These are phyloP conservation scores for Venturia oleaginea DNA, from an alignment of 2,329 filamentous ascomycete genomes.

Conservation along the genomic window DNA sequence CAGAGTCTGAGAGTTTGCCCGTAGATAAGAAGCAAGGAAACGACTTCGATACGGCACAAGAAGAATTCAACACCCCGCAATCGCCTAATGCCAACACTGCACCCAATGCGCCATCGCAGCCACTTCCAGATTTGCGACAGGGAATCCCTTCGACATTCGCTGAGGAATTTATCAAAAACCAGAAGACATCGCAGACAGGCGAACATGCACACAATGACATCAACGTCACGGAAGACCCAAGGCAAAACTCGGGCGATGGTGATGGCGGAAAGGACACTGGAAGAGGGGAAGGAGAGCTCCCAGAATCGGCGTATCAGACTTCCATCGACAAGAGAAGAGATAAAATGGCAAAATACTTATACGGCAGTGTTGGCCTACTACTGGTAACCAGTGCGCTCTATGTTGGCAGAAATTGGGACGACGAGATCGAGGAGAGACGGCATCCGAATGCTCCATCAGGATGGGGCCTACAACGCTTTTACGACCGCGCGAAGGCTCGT, in stretches of 20 bases:
- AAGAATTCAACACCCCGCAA: slow-evolving; percentile 28
- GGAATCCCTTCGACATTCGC: slow-evolving; percentile 88
- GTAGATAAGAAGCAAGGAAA: not conserved
- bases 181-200: slow-evolving; percentile 18
- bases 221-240: slow-evolving; percentile 18
- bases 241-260: slow-evolving; percentile 34
- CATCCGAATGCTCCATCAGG: slow-evolving; percentile 69
- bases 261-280: slow-evolving; percentile 41
- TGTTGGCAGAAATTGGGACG: slow-evolving; percentile 80
- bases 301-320: slow-evolving; percentile 77
- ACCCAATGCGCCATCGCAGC: slow-evolving; percentile 21
- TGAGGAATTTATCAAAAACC: slow-evolving; percentile 53
- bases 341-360: slow-evolving; percentile 66
- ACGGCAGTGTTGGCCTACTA: slow-evolving; percentile 50
- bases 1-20: not conserved
- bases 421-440: slow-evolving; percentile 57
- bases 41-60: slow-evolving; percentile 24
- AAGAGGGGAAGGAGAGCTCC: slow-evolving; percentile 56
- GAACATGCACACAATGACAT: slow-evolving; percentile 14
- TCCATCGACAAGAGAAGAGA: slow-evolving; percentile 78
- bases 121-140: slow-evolving; percentile 83
- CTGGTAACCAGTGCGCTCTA: slow-evolving; percentile 56
- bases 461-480: slow-evolving; percentile 68
- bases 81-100: slow-evolving; percentile 25
- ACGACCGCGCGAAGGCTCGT: slow-evolving; percentile 68